These are phyloP conservation scores for Xerocomellus chrysenteron DNA, from an alignment of 768 basidiomycete genomes.

Conservation along the genomic window DNA sequence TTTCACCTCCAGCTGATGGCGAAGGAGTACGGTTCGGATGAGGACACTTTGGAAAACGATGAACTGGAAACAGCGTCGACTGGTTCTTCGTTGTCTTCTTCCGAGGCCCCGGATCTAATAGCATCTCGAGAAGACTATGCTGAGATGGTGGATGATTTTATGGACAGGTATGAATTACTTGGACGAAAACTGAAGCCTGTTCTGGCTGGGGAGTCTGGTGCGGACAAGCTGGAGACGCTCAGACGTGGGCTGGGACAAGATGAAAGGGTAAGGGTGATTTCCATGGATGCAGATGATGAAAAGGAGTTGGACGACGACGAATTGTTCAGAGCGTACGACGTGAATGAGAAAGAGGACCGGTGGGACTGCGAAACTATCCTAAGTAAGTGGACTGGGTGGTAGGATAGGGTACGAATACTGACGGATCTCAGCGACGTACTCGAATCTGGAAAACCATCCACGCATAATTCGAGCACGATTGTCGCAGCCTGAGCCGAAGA, in stretches of 20 bases:
- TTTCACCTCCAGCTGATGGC: conserved; percentile 57
- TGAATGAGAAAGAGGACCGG: conserved; percentile 58
- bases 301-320: conserved; percentile 44
- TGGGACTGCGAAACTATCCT: conserved; percentile 99
- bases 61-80: conserved; percentile 44
- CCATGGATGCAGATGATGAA: conserved; percentile 46
- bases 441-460: conserved; percentile 98
- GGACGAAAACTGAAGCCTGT: conserved; percentile 83
- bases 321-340: conserved; percentile 39
- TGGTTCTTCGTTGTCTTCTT: conserved; percentile 43
- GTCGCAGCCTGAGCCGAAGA: conserved; percentile 54
- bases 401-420: conserved; percentile 1
- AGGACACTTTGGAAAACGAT: conserved; percentile 50
- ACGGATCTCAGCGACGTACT: conserved; percentile 74
- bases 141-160: conserved; percentile 88
- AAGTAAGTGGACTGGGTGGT: conserved; percentile 49
- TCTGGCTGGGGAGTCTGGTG: conserved; percentile 67
- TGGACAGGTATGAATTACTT: conserved; percentile 86
- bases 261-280: conserved; percentile 49
- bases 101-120: conserved; percentile 70
- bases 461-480: conserved; percentile 74
- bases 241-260: conserved; percentile 76
- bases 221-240: conserved; percentile 78
- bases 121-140: conserved; percentile 88
- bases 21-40: conserved; percentile 70